Evolutionary conservation across 2,329 filamentous ascomycete species (phyloP).

Genomic region (Sporothrix pseudoabietina): DNA sequence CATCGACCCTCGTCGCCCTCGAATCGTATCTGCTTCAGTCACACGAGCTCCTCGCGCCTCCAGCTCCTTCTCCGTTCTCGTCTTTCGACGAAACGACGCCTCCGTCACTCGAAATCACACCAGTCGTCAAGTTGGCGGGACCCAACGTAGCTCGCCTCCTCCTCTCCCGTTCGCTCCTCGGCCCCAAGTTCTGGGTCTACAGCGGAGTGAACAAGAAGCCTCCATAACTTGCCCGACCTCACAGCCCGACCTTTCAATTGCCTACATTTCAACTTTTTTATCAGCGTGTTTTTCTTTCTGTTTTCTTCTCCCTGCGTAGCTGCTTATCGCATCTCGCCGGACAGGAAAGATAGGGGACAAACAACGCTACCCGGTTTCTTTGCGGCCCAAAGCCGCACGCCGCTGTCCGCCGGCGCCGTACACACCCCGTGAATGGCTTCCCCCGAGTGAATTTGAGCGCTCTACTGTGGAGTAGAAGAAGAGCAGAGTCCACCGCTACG

Average conservation of each 20-base stretch:
- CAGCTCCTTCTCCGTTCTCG: constrained; percentile 15
- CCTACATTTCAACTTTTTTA: constrained; percentile 1
- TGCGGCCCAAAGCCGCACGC: constrained; percentile 35
- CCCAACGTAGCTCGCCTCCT: constrained; percentile 63
- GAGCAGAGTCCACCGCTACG: constrained; percentile 15
- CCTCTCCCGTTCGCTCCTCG: constrained; percentile 84
- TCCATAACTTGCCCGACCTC: constrained; percentile 71
- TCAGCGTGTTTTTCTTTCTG: constrained; percentile 14
- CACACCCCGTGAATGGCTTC: constrained; percentile 35
- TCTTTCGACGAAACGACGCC: constrained; percentile 26
- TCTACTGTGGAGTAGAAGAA: constrained; percentile 33
- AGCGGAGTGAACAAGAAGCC: constrained; percentile 96
- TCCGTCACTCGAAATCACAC: constrained; percentile 19
- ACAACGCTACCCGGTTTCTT: constrained; percentile 19
- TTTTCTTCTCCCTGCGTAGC: constrained; percentile 24
- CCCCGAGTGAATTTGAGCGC: constrained; percentile 33
- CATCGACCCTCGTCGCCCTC: neutral
- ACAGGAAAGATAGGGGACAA: constrained; percentile 27
- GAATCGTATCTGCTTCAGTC: constrained; percentile 4
- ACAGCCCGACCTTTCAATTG: constrained; percentile 7
- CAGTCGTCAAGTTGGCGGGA: constrained; percentile 46
- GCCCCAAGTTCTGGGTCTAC: constrained; percentile 91
- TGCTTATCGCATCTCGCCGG: constrained; percentile 26
- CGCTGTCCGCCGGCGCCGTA: constrained; percentile 35
- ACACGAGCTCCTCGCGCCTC: neutral